phyloP scores from a whole-genome alignment of 148 eudicot genomes.

The Rhododendron williamsianum region DNA sequence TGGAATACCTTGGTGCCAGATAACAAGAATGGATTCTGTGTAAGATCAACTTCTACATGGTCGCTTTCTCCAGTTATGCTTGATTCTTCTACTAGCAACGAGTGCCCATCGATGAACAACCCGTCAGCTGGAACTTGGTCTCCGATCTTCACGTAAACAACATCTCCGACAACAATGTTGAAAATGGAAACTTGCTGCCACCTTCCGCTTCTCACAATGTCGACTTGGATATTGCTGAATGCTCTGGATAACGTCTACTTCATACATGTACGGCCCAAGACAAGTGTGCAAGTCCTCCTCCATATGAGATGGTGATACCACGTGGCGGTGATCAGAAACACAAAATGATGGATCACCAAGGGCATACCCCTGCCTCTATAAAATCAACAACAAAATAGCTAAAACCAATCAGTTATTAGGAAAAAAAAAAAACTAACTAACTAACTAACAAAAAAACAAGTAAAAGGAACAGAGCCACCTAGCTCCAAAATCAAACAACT shows the following conservation, averaged over 20 bases:
- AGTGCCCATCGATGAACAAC: neutral
- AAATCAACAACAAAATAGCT: too few relatives aligned
- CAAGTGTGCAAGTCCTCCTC: too few relatives aligned
- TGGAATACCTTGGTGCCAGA: constrained; percentile 7
- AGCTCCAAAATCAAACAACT: too few relatives aligned
- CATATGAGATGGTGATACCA: too few relatives aligned
- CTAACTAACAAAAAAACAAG: too few relatives aligned
- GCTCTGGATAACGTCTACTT: neutral
- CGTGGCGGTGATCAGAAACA: too few relatives aligned
- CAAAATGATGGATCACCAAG: too few relatives aligned
- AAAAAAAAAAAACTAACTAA: too few relatives aligned
- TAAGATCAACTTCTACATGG: neutral
- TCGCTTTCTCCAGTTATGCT: constrained; percentile 15
- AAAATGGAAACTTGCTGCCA: neutral
- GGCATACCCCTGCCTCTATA: too few relatives aligned
- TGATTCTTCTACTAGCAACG: neutral
- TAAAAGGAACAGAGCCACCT: too few relatives aligned
- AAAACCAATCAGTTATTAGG: too few relatives aligned
- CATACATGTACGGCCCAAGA: too few relatives aligned
- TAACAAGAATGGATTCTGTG: neutral
- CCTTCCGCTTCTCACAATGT: neutral
- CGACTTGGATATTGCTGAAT: neutral
- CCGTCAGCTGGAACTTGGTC: constrained; percentile 15
- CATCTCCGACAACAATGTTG: neutral
- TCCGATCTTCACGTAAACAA: constrained; percentile 4